Conservation (phyloP, 2,329 filamentous ascomycete genomes). For the Aspergillaceae sp. region DNA sequence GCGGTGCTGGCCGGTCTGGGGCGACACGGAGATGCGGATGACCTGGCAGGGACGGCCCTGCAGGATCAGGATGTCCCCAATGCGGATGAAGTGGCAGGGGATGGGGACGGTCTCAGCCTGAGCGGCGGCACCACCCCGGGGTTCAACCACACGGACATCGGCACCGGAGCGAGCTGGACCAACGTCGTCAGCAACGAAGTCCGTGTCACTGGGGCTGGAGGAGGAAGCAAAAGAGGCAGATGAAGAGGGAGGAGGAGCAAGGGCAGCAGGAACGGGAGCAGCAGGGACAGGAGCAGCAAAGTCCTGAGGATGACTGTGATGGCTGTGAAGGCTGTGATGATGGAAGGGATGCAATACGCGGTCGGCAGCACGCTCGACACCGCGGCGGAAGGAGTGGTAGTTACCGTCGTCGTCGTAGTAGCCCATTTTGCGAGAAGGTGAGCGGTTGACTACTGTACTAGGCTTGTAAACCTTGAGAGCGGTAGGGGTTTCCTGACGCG, state of each 20-base stretch:
- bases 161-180: slow-evolving; percentile 40
- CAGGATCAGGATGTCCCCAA: slow-evolving; percentile 96
- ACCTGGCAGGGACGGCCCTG: slow-evolving; percentile 99
- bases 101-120: slow-evolving; percentile 84
- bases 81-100: slow-evolving; percentile 98
- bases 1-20: slow-evolving; percentile 97
- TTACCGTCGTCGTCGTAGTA: slow-evolving; percentile 73
- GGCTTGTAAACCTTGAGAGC: slow-evolving; percentile 39
- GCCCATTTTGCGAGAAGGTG: slow-evolving; percentile 58
- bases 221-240: background rate
- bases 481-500: slow-evolving; percentile 16
- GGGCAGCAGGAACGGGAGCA: too few species aligned
- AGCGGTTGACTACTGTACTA: slow-evolving; percentile 43
- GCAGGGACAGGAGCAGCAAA: too few species aligned
- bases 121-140: slow-evolving; percentile 38
- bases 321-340: slow-evolving; percentile 26
- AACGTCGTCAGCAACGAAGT: slow-evolving; percentile 35
- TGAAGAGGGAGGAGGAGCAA: too few species aligned
- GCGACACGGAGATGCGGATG: slow-evolving; percentile 97
- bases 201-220: slow-evolving; percentile 25
- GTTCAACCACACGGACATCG: slow-evolving; percentile 43
- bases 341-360: slow-evolving; percentile 56
- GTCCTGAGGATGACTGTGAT: background rate
- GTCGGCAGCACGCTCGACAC: slow-evolving; percentile 58
- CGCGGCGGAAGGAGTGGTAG: slow-evolving; percentile 66